Evolutionary conservation across 352 stramenopile genomes (phyloP), one percentile per base, ranked within the genome.

Genomic region (Globisporangium takayamanum): DNA sequence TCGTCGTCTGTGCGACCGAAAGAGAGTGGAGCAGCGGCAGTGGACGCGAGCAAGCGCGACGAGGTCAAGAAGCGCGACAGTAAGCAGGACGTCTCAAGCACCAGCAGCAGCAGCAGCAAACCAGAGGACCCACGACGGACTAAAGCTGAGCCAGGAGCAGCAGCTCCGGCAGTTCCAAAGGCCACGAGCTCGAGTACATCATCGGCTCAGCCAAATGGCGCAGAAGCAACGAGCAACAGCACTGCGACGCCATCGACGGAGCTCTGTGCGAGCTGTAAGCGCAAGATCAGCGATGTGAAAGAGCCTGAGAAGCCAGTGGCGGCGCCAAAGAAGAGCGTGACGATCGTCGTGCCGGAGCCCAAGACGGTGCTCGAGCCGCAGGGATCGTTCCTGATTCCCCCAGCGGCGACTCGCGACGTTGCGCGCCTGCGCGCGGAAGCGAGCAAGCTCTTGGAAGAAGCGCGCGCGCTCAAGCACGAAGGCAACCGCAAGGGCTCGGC

Each of bases 381-480:
- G 30, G 64, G 69, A 0, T 70, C 70, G 49, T 92, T 92, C 50
- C 70, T 72, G 12, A 72, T 92, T 37, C 69, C 71, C 46, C 70
- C 73, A 50, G 66, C 48, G 44, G 56, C 65, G 2, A 67, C 59
- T 36, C 70, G 56, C 54, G 83, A 92, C 57, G 68, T 84, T 57
- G 58, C 69, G 26, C 83, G 81, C 20, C 55, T 93, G 54, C 73
- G 72, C 16, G 60, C 63, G 20, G 73, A 87, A 28, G 82, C 72
- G 15, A 64, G 56, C 7, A 73, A 73, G 56, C 57, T 93, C 16
- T 85, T 86, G 57, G 72, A 88, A 5, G 74, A 91, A 59, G 83
- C 83, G 42, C 68, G 80, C 37, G 74, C 70, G 56, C 69, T 95
- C 3, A 95, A 95, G 58, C 85, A 95, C 62, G 80, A 92, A 62